Evolutionary conservation across 345 rosid species (phyloP), one percentile per base, ranked within the genome.

Genomic region (Angophora floribunda): DNA sequence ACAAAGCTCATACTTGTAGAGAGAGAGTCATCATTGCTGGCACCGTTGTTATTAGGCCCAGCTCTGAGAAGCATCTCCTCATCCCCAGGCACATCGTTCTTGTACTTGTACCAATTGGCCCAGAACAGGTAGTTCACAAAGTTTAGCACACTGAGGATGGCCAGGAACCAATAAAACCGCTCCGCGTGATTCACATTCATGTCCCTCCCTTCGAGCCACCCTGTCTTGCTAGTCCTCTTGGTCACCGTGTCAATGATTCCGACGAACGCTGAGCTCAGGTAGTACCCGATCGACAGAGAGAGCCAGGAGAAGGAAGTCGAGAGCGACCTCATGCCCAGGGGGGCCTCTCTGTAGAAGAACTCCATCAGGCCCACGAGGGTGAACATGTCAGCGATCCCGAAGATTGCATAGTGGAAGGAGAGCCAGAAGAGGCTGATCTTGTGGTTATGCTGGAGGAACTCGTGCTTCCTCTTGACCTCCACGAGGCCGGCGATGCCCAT

Each of bases 311-410:
- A 87, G 36, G 93, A 91, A 61, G 92, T 91, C 7, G 92, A 91
- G 52, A 90, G 90, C 21, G 92, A 91, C 87, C 92, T 88, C 92
- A 89, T 92, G 49, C 91, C 89, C 17, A 26, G 47, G 0, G 94
- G 92, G 13, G 92, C 91, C 47, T 92, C 91, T 4, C 87, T 85
- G 87, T 89, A 92, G 88, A 92, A 92, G 89, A 92, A 92, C 70
- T 92, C 93, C 91, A 92, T 26, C 44, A 91, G 67, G 15, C 94
- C 92, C 44, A 89, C 90, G 9, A 91, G 51, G 1, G 94, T 92
- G 87, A 92, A 92, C 91, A 91, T 89, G 86, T 91, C 94, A 8
- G 94, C 94, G 1, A 89, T 75, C 59, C 94, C 94, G 24, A 91
- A 90, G 75, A 92, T 32, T 2, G 90, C 89, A 47, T 90, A 91